Evolutionary conservation across 2,329 filamentous ascomycete species (phyloP), one percentile per base, ranked within the genome.

Genomic region (Penicillium glabrum): DNA sequence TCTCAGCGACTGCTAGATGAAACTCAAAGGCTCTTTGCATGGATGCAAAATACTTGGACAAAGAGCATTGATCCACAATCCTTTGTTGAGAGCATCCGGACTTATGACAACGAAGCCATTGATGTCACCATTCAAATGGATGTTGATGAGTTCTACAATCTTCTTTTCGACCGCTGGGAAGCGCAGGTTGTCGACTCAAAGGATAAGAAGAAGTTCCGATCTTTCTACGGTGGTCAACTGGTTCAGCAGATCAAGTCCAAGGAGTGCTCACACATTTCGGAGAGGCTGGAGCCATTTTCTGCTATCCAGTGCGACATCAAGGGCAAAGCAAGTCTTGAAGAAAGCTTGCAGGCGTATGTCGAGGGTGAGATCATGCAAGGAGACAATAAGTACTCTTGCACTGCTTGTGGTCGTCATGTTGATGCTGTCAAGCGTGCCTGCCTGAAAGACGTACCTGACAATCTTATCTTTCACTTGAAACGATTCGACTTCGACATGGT

Each of bases 371-470:
- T 95, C 35, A 93, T 99, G 89, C 91, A 96, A 80, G 95, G 96
- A 63, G 87, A 96, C 67, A 98, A 99, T 79, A 97, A 96, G 77
- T 99, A 98, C 80, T 96, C 96, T 63, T 99, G 95, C 76, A 93
- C 92, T 29, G 89, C 86, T 5, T 99, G 95, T 71, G 90, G 91
- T 60, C 85, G 86, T 11, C 89, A 95, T 66, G 95, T 99, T 16
- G 89, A 97, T 74, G 95, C 95, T 21, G 91, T 98, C 63, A 97
- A 96, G 74, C 85, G 89, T 66, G 90, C 93, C 13, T 98, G 93
- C 66, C 78, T 98, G 56, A 96, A 97, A 71, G 89, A 96, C 59
- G 86, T 97, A 7, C 93, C 95, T 0, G 89, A 99, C 74, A 93
- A 96, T 68, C 79, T 99, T 39, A 98, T 98, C 57, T 96, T 98